Evolutionary conservation across 2,329 filamentous ascomycete genomes (phyloP).

Genomic region (Fusarium solani-melongenae): DNA sequence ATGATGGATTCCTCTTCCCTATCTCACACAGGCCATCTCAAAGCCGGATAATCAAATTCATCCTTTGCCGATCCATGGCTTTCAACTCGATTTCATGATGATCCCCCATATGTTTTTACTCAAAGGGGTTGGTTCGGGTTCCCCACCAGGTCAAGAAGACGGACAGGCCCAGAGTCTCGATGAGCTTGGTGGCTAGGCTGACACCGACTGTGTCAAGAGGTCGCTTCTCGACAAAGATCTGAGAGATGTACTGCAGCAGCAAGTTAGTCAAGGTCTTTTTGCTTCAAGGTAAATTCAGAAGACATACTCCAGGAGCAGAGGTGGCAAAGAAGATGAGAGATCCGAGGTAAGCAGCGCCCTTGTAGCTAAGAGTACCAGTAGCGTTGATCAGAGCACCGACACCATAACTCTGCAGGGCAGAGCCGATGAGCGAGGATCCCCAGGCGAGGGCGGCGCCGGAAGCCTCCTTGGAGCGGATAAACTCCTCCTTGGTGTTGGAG

Average conservation of each 20-base stretch:
- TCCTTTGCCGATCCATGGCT: slow-evolving; percentile 8
- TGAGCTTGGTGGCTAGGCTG: slow-evolving; percentile 82
- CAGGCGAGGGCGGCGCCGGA: slow-evolving; percentile 87
- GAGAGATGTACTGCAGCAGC: slow-evolving; percentile 77
- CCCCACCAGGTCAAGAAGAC: slow-evolving; percentile 98
- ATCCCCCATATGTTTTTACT: slow-evolving; percentile 62
- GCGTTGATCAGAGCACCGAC: slow-evolving; percentile 93
- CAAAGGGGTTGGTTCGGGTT: slow-evolving; percentile 91
- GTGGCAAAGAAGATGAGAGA: slow-evolving; percentile 91
- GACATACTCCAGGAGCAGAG: slow-evolving; percentile 83
- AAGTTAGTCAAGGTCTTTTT: not conserved
- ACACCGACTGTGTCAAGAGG: slow-evolving; percentile 91
- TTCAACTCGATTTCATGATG: slow-evolving; percentile 18
- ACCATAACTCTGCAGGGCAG: slow-evolving; percentile 88
- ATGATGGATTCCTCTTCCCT: slow-evolving; percentile 22
- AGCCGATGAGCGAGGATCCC: slow-evolving; percentile 90
- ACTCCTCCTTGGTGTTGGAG: slow-evolving; percentile 96
- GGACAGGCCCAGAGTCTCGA: slow-evolving; percentile 93
- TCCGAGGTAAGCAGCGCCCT: slow-evolving; percentile 95
- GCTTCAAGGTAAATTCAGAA: too few relatives aligned
- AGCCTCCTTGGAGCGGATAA: slow-evolving; percentile 92
- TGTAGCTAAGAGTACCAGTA: slow-evolving; percentile 94
- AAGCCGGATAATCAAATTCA: slow-evolving; percentile 30
- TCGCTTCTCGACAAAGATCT: slow-evolving; percentile 91
- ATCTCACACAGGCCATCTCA: slow-evolving; percentile 31